Base-by-base conservation (phyloP, 1,139 yeast genomes). In the Pneumocystis murina region DNA sequence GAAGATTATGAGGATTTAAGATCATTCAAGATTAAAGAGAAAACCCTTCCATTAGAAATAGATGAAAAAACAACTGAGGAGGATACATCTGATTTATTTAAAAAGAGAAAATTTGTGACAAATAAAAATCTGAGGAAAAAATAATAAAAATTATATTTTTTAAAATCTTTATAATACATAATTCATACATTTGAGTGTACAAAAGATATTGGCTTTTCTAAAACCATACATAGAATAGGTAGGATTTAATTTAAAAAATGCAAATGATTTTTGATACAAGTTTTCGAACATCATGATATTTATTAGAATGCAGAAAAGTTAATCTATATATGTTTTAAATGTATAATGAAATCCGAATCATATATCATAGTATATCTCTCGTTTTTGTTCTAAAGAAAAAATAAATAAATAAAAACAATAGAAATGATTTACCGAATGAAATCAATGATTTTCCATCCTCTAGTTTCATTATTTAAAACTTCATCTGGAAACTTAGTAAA, bases 391-490 rank as follows among this genome's bases (percentile, higher is more conserved):
- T 48, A 48, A 24, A 48, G 28, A 41, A 7, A 41, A 43, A 5
- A 48, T 48, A 10, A 48, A 48, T 48, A 24, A 24, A 48, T 24
- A 24, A 14, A 48, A 48, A 48, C 24, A 24, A 48, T 17, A 41
- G 12, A 24, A 12, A 14, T 2, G 24, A 24, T 10, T 24, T 48
- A 48, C 55, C 97, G 86, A 63, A 90, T 97, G 74, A 94, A 87
- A 76, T 94, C 98, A 72, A 92, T 77, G 65, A 94, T 84, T 78
- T 88, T 89, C 98, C 98, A 94, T 59, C 99, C 99, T 72, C 89
- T 96, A 36, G 99, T 94, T 70, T 85, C 90, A 65, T 82, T 81
- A 74, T 94, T 88, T 67, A 85, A 95, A 73, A 94, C 84, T 68
- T 91, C 91, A 74, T 91, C 98, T 12, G 96, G 91, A 64, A 87